A percentile compares a stretch with the other conserved stretches of the same genome.
Conservation (phyloP, 257 asterid species). For the Primulina tabacum region DNA sequence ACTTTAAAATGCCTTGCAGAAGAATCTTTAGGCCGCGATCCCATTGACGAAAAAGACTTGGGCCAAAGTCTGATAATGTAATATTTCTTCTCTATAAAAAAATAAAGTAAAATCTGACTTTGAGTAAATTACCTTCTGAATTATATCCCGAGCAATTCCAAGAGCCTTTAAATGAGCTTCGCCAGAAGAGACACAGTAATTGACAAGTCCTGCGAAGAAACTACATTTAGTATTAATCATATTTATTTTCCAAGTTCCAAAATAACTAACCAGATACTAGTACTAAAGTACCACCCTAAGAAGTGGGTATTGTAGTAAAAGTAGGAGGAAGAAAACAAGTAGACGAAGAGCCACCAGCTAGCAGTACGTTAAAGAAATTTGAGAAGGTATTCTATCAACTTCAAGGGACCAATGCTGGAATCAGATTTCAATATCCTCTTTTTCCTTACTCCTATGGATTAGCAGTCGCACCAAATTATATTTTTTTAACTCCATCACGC, state of each 20-base stretch:
- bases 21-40: background rate
- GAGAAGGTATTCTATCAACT: background rate
- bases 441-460: background rate
- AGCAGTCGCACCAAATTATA: background rate
- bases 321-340: too few relatives aligned
- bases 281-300: too few relatives aligned
- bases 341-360: too few relatives aligned
- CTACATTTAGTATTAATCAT: conserved; percentile 19
- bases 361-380: background rate
- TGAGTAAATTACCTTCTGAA: conserved; percentile 54
- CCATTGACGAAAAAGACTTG: background rate
- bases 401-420: background rate
- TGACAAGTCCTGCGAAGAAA: conserved; percentile 69
- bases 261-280: too few relatives aligned
- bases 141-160: conserved; percentile 73
- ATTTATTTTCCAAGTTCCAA: background rate
- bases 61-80: background rate
- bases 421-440: background rate
- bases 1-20: background rate
- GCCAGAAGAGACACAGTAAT: conserved; percentile 79
- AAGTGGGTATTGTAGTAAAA: too few relatives aligned
- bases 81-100: too few relatives aligned
- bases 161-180: conserved; percentile 78
- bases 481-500: background rate
- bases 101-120: background rate